Base-by-base conservation (phyloP, 192 early-diverging fungal species). In the Gaertneriomyces semiglobifer region DNA sequence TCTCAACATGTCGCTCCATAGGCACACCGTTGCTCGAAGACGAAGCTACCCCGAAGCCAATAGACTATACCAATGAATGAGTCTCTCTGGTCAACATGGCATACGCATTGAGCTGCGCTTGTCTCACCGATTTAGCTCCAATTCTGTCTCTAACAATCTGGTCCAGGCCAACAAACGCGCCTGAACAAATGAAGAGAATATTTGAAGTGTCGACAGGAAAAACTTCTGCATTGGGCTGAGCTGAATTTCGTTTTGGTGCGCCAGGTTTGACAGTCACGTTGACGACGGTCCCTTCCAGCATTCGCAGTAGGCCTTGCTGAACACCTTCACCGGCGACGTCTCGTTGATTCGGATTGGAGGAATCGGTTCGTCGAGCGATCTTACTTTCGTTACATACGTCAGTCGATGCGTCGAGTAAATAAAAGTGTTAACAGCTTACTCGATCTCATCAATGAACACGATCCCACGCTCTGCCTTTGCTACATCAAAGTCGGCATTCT, bases 291-390 rank as follows among this genome's bases (percentile, higher is more conserved):
- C 93, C 93, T 73, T 94, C 93, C 7, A 94, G 74, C 90, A 94
- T 92, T 6, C 91, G 79, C 56, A 94, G 71, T 44, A 94, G 70
- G 9, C 57, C 69, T 65, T 94, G 93, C 68, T 94, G 93, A 19
- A 94, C 93, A n/a, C 93, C 93, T 71, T 94, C 93, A 62, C 93
- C 93, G 14, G 90, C 92, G 0, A 94, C 93, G 71, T 94, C 93
- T 54, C 76, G 63, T 50, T 78, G 71, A 43, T 74, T 69, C 7
- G 66, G 74, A 57, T 74, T 74, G 44, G 87, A 79, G 1, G 86
- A 74, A 69, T 94, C 91, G 0, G 89, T 84, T 57, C 89, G 80
- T 57, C 88, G 78, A 6, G 93, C 86, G 60, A 94, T 90, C 77
- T 94, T 94, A 80, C 66, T 68, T n/a, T 39, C n/a, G 44, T 3